These are phyloP conservation scores for Annulohypoxylon moriforme DNA, from an alignment of 495 filamentous ascomycete genomes.

Conservation along the genomic window DNA sequence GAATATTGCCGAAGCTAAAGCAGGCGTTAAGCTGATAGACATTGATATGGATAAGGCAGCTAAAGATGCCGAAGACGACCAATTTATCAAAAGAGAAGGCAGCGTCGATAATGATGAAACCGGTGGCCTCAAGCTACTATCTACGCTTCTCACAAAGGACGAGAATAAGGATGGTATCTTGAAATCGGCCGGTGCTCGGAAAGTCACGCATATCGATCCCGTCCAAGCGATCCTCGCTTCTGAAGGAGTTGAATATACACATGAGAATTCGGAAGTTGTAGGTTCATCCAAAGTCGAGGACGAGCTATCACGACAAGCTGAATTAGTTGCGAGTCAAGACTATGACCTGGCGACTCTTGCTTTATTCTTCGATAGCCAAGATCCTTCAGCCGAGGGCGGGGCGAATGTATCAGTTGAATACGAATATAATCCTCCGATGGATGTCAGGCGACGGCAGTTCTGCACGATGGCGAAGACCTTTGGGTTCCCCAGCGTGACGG, in stretches of 20 bases:
- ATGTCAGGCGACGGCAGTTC: constrained; percentile 85
- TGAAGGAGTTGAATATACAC: constrained; percentile 94
- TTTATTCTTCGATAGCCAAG: constrained; percentile 53
- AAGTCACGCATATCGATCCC: constrained; percentile 69
- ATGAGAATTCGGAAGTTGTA: constrained; percentile 96
- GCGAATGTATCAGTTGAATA: constrained; percentile 61
- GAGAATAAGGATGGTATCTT: constrained; percentile 52
- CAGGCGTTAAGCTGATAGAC: constrained; percentile 81
- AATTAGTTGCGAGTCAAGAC: constrained; percentile 68
- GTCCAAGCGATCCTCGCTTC: constrained; percentile 89
- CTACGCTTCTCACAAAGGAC: constrained; percentile 72
- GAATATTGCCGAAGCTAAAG: constrained; percentile 92
- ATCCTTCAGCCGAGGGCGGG: constrained; percentile 15
- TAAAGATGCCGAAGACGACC: constrained; percentile 60
- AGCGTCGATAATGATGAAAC: constrained; percentile 63
- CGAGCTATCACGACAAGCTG: constrained; percentile 77
- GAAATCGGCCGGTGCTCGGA: constrained; percentile 48
- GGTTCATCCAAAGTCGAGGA: constrained; percentile 88
- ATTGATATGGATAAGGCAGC: constrained; percentile 74
- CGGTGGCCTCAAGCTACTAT: constrained; percentile 80
- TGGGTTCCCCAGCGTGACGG: constrained; percentile 78
- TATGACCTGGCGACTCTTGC: constrained; percentile 48
- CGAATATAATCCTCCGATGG: constrained; percentile 78
- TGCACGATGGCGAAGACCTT: constrained; percentile 86
- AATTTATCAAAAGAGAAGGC: constrained; percentile 56